Conservation (phyloP, 1,284 basidiomycete species). For the Ceratobasidium sp. region DNA sequence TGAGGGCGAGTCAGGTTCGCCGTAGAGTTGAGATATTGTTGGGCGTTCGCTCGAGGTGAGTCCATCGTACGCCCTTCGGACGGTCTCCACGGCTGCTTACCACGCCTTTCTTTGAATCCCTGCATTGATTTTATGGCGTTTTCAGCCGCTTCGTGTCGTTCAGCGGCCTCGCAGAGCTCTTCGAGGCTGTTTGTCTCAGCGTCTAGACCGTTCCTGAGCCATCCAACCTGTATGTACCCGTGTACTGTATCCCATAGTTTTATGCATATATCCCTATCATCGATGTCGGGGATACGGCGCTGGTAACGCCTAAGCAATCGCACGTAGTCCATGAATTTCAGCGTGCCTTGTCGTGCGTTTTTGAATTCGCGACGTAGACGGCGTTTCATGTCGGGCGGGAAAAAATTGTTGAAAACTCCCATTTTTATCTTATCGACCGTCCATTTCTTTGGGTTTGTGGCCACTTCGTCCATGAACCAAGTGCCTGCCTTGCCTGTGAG, state of each 20-base stretch:
- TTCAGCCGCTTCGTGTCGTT: constrained; percentile 5
- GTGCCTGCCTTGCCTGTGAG: constrained; percentile 17
- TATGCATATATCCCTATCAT: background rate
- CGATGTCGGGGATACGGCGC: constrained; percentile 7
- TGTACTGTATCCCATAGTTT: constrained; percentile 36
- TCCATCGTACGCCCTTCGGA: background rate
- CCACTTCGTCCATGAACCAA: constrained; percentile 25
- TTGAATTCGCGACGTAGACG: constrained; percentile 43
- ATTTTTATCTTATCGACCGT: background rate
- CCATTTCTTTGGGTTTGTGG: constrained; percentile 6
- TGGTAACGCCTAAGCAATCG: background rate
- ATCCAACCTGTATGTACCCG: constrained; percentile 27
- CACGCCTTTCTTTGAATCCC: background rate
- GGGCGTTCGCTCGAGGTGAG: background rate
- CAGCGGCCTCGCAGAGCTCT: constrained; percentile 20
- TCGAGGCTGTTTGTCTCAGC: constrained; percentile 2
- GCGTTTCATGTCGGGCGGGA: constrained; percentile 52
- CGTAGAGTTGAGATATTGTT: no score
- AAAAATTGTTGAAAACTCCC: constrained; percentile 55
- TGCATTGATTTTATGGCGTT: no score
- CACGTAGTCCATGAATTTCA: constrained; percentile 45
- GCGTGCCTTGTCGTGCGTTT: constrained; percentile 40
- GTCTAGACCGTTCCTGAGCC: constrained; percentile 19
- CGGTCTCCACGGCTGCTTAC: background rate
- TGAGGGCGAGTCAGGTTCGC: no score